These are phyloP conservation scores for Erodium trifolium DNA, from an alignment of 441 rosid species.

Conservation along the genomic window DNA sequence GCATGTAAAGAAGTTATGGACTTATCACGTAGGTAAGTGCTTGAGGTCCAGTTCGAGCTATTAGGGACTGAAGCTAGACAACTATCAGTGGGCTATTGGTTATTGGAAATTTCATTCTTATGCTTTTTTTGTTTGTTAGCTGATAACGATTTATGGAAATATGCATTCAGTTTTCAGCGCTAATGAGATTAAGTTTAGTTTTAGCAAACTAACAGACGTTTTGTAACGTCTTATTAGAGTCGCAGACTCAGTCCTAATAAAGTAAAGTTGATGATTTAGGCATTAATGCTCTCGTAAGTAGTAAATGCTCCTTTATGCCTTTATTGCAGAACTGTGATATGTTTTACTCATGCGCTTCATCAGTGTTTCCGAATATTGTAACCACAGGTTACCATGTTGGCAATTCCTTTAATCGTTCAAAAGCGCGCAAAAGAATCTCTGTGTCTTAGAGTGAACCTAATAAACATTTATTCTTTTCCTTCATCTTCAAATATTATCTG, in stretches of 20 bases:
- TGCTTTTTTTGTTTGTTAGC: not conserved
- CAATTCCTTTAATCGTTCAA: not conserved
- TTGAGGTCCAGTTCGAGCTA: constrained; percentile 3
- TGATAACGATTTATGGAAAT: constrained; percentile 3
- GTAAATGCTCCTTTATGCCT: not conserved
- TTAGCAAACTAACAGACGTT: constrained; percentile 1
- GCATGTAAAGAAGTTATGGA: not conserved
- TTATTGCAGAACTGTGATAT: too few relatives aligned
- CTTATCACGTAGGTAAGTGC: not conserved
- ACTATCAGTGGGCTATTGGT: not conserved
- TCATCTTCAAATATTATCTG: not conserved
- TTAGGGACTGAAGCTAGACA: not conserved
- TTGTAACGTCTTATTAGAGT: not conserved
- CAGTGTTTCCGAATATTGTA: not conserved
- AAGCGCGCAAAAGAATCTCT: not conserved
- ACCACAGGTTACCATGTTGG: not conserved
- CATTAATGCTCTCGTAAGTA: not conserved
- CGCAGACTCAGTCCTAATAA: not conserved
- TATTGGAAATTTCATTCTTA: not conserved
- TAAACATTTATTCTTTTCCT: not conserved
- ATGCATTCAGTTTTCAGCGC: not conserved
- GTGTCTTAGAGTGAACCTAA: not conserved
- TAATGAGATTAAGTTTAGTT: not conserved
- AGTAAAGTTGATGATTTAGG: not conserved
- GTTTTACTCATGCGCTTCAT: too few relatives aligned